A percentile compares a stretch with the other conserved stretches of the same genome.
Evolutionary conservation across 2,329 filamentous ascomycete species (phyloP).

Genomic region (Penicillium sp.): DNA sequence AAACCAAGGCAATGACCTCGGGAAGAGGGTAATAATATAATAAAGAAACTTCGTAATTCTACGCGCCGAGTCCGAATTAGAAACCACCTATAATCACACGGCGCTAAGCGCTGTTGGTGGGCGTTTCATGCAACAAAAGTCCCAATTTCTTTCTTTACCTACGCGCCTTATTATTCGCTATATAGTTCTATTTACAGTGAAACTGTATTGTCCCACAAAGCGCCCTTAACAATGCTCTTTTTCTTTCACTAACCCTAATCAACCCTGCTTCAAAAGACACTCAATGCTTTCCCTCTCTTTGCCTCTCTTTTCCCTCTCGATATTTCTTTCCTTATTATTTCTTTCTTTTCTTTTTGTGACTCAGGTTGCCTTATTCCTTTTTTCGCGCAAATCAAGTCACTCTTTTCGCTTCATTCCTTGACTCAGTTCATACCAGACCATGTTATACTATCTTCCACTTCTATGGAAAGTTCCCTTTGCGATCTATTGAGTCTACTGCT

Average conservation of each 20-base stretch:
- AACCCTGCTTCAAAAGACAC: constrained; percentile 4
- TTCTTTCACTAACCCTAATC: neutral
- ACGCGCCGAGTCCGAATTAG: neutral
- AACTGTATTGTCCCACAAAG: constrained; percentile 9
- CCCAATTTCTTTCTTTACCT: neutral
- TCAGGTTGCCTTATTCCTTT: constrained; percentile 8
- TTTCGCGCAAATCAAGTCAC: neutral
- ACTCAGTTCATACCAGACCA: neutral
- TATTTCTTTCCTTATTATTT: neutral
- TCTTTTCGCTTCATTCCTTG: constrained; percentile 3
- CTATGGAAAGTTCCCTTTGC: neutral
- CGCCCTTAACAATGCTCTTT: constrained; percentile 7
- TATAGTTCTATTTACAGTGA: constrained; percentile 1
- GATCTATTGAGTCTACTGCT: neutral
- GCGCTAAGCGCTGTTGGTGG: neutral
- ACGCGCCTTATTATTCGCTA: neutral
- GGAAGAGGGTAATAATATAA: neutral
- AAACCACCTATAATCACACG: neutral
- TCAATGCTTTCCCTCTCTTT: no score
- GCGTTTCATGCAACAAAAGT: neutral
- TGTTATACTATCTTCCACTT: constrained; percentile 1
- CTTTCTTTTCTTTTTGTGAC: neutral
- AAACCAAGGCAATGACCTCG: neutral
- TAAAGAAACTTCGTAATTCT: neutral
- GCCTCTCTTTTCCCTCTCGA: neutral